phyloP scores from a whole-genome alignment of 2,329 filamentous ascomycete species.

The Nigrograna mackinnonii region DNA sequence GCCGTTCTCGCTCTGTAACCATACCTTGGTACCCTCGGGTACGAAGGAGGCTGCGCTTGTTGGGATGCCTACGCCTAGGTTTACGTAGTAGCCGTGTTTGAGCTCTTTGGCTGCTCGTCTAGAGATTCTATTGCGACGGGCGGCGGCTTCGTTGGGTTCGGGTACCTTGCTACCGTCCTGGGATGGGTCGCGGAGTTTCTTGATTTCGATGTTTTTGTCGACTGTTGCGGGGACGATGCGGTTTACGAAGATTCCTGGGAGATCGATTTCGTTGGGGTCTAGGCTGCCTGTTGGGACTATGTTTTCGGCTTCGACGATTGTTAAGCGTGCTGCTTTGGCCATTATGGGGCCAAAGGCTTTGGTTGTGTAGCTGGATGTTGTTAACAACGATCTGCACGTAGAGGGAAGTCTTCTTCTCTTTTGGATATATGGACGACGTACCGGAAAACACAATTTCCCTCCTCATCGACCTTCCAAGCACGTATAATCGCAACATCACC shows the following conservation, averaged over 20 bases:
- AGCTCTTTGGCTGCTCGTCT: slow-evolving; percentile 86
- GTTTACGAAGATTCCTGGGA: slow-evolving; percentile 91
- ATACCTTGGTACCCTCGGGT: slow-evolving; percentile 56
- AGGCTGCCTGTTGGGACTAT: slow-evolving; percentile 90
- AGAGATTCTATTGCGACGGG: slow-evolving; percentile 74
- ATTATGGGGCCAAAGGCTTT: slow-evolving; percentile 56
- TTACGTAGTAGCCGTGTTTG: slow-evolving; percentile 94
- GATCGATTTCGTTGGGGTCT: slow-evolving; percentile 77
- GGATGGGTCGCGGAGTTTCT: slow-evolving; percentile 31
- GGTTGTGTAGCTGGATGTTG: slow-evolving; percentile 33
- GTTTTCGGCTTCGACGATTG: slow-evolving; percentile 92
- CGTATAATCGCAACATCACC: slow-evolving; percentile 78
- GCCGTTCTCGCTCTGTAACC: slow-evolving; percentile 60
- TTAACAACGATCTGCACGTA: slow-evolving; percentile 6
- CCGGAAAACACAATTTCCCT: slow-evolving; percentile 75
- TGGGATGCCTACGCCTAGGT: slow-evolving; percentile 90
- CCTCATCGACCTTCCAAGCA: slow-evolving; percentile 75
- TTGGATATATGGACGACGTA: slow-evolving; percentile 7
- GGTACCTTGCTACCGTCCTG: slow-evolving; percentile 8
- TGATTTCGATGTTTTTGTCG: slow-evolving; percentile 74
- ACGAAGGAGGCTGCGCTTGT: slow-evolving; percentile 88
- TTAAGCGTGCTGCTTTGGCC: slow-evolving; percentile 87
- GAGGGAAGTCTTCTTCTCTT: too few species aligned
- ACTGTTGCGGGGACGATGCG: slow-evolving; percentile 80
- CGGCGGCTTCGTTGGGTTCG: slow-evolving; percentile 17